A percentile compares a stretch with the other conserved stretches of the same genome.
phyloP scores from a whole-genome alignment of 1,139 yeast genomes.

The Saccharomyces hybrid region DNA sequence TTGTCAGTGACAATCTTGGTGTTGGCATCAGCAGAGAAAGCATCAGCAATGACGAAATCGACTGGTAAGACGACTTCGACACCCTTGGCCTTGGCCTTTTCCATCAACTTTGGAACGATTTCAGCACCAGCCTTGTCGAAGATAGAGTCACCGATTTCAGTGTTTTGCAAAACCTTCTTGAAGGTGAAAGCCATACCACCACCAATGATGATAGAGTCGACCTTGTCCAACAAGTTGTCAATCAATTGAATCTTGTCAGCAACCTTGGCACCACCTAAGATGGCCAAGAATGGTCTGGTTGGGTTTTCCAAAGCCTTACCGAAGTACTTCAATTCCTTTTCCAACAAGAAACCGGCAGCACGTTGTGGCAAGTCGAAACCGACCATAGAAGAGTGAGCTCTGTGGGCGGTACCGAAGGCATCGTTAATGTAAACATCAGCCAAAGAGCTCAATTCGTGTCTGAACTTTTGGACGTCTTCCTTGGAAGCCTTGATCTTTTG shows the following conservation, averaged over 20 bases:
- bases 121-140: conserved; percentile 89
- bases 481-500: conserved; percentile 82
- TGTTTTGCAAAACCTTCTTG: conserved; percentile 80
- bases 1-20: conserved; percentile 73
- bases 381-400: conserved; percentile 98
- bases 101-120: conserved; percentile 80
- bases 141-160: conserved; percentile 81
- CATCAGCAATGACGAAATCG: conserved; percentile 90
- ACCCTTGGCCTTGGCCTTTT: conserved; percentile 88
- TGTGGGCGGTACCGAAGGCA: conserved; percentile 98
- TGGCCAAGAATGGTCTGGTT: conserved; percentile 92
- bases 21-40: conserved; percentile 82
- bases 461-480: conserved; percentile 75
- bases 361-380: conserved; percentile 88
- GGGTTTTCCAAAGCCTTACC: conserved; percentile 97
- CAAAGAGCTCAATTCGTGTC: conserved; percentile 74
- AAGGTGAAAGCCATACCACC: conserved; percentile 99
- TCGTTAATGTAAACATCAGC: conserved; percentile 96
- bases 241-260: conserved; percentile 95
- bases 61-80: conserved; percentile 88
- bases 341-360: conserved; percentile 96
- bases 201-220: conserved; percentile 83
- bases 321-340: conserved; percentile 90
- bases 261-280: conserved; percentile 97
- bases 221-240: conserved; percentile 93